These are phyloP conservation scores for Pseudopyricularia cyperi DNA, from an alignment of 2,329 filamentous ascomycete genomes.

Conservation along the genomic window DNA sequence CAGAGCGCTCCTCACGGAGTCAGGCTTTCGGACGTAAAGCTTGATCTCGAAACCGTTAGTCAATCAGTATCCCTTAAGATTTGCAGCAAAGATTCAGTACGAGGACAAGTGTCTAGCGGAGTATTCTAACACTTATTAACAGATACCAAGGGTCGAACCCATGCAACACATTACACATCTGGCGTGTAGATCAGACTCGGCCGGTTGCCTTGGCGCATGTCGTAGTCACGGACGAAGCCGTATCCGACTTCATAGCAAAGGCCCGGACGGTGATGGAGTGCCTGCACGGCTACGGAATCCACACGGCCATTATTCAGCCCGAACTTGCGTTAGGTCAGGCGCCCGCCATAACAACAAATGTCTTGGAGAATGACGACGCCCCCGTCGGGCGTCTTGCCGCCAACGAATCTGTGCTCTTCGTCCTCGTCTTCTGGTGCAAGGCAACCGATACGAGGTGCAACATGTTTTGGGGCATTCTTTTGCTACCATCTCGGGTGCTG, in stretches of 20 bases:
- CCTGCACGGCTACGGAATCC: constrained; percentile 60
- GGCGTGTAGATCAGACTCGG: constrained; percentile 59
- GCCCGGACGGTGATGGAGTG: constrained; percentile 53
- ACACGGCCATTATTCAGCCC: constrained; percentile 59
- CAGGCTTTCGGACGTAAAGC: constrained; percentile 47
- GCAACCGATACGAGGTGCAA: background rate
- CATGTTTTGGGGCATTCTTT: background rate
- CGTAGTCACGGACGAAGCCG: constrained; percentile 42
- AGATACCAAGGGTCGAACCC: constrained; percentile 53
- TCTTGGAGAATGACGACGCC: background rate
- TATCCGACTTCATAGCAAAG: constrained; percentile 45
- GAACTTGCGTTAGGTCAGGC: constrained; percentile 23
- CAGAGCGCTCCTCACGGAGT: constrained; percentile 52
- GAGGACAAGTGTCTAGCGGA: background rate
- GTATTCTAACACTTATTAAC: constrained; percentile 6
- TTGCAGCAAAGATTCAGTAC: too few species aligned
- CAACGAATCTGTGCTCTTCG: background rate
- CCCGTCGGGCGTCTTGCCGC: background rate
- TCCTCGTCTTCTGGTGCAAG: background rate
- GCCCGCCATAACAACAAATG: background rate
- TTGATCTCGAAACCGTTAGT: constrained; percentile 52
- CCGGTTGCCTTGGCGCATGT: constrained; percentile 58
- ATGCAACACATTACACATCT: constrained; percentile 69
- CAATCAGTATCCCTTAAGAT: background rate
- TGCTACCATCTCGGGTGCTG: background rate